Percentiles rank a stretch among this genome's conserved stretches.
Evolutionary conservation across 1,284 basidiomycete species (phyloP).

Genomic region (Salmacisia buchloeana): DNA sequence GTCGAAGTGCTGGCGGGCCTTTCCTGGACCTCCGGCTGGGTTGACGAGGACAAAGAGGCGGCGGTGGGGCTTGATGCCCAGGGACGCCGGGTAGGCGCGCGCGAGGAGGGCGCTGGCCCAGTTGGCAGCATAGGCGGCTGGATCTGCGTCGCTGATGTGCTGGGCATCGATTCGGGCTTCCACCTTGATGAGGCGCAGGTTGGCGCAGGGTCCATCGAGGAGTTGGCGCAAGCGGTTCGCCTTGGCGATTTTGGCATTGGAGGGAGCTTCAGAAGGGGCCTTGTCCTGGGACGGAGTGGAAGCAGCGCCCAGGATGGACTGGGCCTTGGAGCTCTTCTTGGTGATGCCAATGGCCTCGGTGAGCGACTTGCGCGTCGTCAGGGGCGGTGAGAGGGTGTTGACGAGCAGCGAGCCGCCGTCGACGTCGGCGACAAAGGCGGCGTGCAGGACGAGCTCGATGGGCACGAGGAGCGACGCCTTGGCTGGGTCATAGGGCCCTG

Average conservation of each 20-base stretch:
- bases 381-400: constrained; percentile 31
- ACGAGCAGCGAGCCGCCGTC: constrained; percentile 43
- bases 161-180: constrained; percentile 29
- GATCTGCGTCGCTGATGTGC: constrained; percentile 16
- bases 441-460: constrained; percentile 28
- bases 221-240: constrained; percentile 17
- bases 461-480: constrained; percentile 30
- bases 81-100: constrained; percentile 18
- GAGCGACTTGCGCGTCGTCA: constrained; percentile 21
- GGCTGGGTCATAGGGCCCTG: constrained; percentile 6
- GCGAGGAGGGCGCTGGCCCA: constrained; percentile 30
- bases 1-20: constrained; percentile 62
- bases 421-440: constrained; percentile 38
- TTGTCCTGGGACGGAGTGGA: constrained; percentile 4
- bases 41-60: constrained; percentile 66
- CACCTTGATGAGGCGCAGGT: constrained; percentile 37
- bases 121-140: neutral
- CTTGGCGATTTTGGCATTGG: neutral
- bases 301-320: constrained; percentile 8
- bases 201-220: constrained; percentile 33
- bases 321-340: neutral
- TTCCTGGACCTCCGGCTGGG: constrained; percentile 79
- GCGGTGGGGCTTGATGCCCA: constrained; percentile 22
- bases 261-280: neutral
- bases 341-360: constrained; percentile 15